These are phyloP conservation scores for Asterella californica DNA, from an alignment of 225 moss, liverwort and hornwort species.

Conservation along the genomic window DNA sequence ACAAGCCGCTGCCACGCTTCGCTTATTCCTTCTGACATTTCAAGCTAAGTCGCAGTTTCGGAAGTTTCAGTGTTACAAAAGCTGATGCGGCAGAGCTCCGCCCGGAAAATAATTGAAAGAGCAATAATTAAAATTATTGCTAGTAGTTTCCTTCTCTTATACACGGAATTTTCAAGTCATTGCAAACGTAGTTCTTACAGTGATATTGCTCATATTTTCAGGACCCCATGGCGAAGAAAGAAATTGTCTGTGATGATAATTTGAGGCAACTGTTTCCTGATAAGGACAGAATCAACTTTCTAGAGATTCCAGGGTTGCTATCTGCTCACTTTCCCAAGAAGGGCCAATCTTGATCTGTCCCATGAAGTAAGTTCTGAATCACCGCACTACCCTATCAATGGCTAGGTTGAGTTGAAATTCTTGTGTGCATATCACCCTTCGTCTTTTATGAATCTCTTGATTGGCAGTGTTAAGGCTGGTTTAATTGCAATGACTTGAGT, in stretches of 20 bases:
- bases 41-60: neutral
- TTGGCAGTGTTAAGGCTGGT: no score
- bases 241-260: conserved; percentile 54
- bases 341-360: conserved; percentile 1
- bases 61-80: neutral
- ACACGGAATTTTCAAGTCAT: neutral
- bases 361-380: neutral
- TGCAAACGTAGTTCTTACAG: neutral
- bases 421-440: no score
- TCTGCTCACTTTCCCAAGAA: conserved; percentile 43
- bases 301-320: conserved; percentile 48
- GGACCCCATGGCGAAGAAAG: conserved; percentile 39
- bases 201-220: conserved; percentile 17
- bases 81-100: no score
- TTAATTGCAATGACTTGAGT: no score
- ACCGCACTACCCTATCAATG: no score
- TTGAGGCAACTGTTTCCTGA: conserved; percentile 48
- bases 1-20: neutral
- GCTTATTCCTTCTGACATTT: neutral
- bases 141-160: neutral
- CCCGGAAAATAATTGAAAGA: no score
- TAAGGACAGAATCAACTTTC: conserved; percentile 50
- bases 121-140: no score
- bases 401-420: no score
- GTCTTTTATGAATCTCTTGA: no score